Conservation (phyloP, 1,284 basidiomycete genomes). For the Moniliophthora roreri region DNA sequence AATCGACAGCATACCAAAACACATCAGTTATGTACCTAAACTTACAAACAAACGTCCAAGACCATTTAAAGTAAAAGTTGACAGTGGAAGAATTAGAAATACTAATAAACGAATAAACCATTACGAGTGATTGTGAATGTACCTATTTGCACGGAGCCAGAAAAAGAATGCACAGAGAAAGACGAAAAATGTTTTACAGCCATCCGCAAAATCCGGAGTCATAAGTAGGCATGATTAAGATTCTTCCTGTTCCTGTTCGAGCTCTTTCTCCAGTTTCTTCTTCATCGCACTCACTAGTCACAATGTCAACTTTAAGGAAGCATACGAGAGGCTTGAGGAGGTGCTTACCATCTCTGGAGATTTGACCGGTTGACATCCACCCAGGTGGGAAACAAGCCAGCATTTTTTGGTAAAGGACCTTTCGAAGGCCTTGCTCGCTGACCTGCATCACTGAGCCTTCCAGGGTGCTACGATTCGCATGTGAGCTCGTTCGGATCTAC, state of each 20-base stretch:
- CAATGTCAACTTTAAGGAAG: neutral
- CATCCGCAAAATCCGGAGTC: no score
- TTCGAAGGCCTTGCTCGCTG: constrained; percentile 76
- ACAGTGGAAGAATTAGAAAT: no score
- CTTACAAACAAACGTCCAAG: no score
- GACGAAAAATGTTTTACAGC: no score
- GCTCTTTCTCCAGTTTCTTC: constrained; percentile 18
- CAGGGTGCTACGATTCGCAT: constrained; percentile 42
- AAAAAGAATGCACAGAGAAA: no score
- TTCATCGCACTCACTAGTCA: constrained; percentile 70
- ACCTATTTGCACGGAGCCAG: no score
- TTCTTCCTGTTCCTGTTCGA: constrained; percentile 10
- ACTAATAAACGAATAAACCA: no score
- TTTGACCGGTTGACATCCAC: constrained; percentile 67
- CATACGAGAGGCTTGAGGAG: constrained; percentile 9
- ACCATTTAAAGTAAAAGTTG: no score
- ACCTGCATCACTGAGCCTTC: constrained; percentile 69
- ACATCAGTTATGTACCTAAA: no score
- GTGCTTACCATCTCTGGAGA: constrained; percentile 50
- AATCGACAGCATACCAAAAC: no score
- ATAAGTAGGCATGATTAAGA: no score
- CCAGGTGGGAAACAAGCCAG: constrained; percentile 74
- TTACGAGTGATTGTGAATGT: no score
- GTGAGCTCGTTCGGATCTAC: constrained; percentile 6
- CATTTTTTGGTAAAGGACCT: constrained; percentile 80